phyloP scores from a whole-genome alignment of 192 early-diverging fungal species.

The Jimgerdemannia lactiflua region DNA sequence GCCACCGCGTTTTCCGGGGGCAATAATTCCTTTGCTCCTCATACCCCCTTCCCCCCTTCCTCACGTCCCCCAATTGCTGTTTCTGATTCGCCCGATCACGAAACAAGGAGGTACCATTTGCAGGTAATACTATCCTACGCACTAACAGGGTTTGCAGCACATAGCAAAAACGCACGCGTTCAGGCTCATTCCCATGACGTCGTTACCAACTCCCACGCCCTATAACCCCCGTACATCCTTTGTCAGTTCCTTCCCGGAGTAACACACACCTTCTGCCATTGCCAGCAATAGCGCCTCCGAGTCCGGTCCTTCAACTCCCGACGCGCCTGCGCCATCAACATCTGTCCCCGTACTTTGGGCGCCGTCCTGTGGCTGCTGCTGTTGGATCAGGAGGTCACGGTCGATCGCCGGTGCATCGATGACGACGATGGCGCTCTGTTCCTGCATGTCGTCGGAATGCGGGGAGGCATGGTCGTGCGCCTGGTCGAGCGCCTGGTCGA shows the following conservation, averaged over 20 bases:
- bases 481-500: background rate
- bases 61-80: no score
- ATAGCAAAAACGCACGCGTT: background rate
- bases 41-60: no score
- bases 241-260: background rate
- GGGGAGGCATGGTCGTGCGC: no score
- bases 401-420: background rate
- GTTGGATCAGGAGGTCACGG: background rate
- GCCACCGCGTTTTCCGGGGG: background rate
- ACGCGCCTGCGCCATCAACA: background rate
- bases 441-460: background rate
- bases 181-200: background rate
- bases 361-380: background rate
- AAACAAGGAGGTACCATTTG: no score
- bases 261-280: constrained; percentile 16
- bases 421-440: background rate
- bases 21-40: no score
- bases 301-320: background rate
- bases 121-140: no score
- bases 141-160: no score
- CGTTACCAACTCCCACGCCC: background rate
- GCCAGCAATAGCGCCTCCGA: constrained; percentile 14
- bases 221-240: background rate
- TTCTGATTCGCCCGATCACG: no score
- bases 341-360: background rate